Evolutionary conservation across 2,329 filamentous ascomycete species (phyloP), one percentile per base, ranked within the genome.

Genomic region (Penicillium crustosum): DNA sequence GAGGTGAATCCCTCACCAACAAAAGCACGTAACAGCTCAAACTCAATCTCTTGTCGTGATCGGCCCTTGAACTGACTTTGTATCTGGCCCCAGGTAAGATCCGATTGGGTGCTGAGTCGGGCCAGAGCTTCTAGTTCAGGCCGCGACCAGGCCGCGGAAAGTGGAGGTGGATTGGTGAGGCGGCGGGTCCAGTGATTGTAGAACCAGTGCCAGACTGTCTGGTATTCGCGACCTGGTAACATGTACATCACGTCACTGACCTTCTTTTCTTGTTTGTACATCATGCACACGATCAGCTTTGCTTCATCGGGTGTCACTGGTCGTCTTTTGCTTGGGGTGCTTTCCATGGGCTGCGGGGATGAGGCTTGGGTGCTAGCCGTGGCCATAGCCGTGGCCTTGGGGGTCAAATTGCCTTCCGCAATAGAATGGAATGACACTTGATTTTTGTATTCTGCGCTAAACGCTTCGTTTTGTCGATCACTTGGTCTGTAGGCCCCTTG

Each of bases 231-330:
- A 25, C 62, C 56, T 5, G 73, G 73, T 17, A 75, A 55, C 53
- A 60, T 50, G n/a, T 62, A 53, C n/a, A 62, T 36, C 35, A 75
- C 67, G 6, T 75, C 68, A 27, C 66, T 69, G 68, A 68, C 73
- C 45, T 58, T 66, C 48, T 62, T 68, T 33, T 57, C 48, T 29
- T 71, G 60, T 12, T 70, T 58, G 42, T 70, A 61, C 58, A 67
- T 69, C 68, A 73, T 65, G 49, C 57, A 58, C 17, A 74, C 62
- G 50, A 75, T 68, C 21, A 70, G 45, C 50, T 63, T 71, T 31
- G 65, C 67, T 52, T 75, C 72, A 25, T 74, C 69, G 13, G 69
- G 72, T n/a, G 68, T 67, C 2, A 74, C 65, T 39, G n/a, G 35
- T 45, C 23, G 38, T 51, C 52, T 59, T 60, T 61, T 67, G 49